Percentiles rank a stretch among this genome's conserved stretches.
Evolutionary conservation across 2,329 filamentous ascomycete species (phyloP).

Genomic region (Chaetomium sp.): DNA sequence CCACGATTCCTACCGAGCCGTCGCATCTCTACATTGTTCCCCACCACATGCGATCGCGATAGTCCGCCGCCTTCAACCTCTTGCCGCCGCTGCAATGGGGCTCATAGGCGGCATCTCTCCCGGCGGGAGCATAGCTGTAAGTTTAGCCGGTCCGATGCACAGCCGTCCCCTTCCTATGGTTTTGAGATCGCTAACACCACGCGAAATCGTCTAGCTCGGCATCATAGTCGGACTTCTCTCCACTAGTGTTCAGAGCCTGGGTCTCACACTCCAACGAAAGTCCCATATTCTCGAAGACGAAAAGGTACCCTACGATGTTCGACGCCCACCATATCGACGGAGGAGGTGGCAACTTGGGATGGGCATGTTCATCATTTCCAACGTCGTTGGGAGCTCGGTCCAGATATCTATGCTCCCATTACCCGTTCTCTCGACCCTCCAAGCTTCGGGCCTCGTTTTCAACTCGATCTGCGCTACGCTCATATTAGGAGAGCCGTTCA

Average conservation of each 20-base stretch:
- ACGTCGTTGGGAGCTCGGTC: conserved; percentile 89
- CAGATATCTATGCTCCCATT: conserved; percentile 95
- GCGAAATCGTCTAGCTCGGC: conserved; percentile 57
- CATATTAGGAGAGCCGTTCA: conserved; percentile 90
- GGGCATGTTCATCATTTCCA: conserved; percentile 93
- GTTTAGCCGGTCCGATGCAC: conserved; percentile 26
- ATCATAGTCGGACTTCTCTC: conserved; percentile 90
- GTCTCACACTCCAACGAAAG: conserved; percentile 92
- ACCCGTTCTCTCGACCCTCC: conserved; percentile 88
- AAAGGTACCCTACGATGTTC: conserved; percentile 70
- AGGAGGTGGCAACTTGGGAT: conserved; percentile 96
- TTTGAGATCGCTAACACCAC: conserved; percentile 18
- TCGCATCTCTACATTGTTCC: conserved; percentile 3
- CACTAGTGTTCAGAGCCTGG: conserved; percentile 89
- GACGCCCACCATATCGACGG: conserved; percentile 80
- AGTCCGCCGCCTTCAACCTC: conserved; percentile 16
- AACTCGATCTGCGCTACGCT: conserved; percentile 96
- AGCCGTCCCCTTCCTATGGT: not conserved
- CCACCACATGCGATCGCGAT: conserved; percentile 17
- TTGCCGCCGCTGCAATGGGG: conserved; percentile 54
- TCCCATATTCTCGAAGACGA: conserved; percentile 97
- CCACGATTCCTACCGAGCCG: not conserved
- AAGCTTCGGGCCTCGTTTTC: conserved; percentile 94
- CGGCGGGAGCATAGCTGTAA: conserved; percentile 68
- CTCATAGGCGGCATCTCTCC: conserved; percentile 70